phyloP scores from a whole-genome alignment of 2,329 filamentous ascomycete genomes.

The Calonectria crousiana region DNA sequence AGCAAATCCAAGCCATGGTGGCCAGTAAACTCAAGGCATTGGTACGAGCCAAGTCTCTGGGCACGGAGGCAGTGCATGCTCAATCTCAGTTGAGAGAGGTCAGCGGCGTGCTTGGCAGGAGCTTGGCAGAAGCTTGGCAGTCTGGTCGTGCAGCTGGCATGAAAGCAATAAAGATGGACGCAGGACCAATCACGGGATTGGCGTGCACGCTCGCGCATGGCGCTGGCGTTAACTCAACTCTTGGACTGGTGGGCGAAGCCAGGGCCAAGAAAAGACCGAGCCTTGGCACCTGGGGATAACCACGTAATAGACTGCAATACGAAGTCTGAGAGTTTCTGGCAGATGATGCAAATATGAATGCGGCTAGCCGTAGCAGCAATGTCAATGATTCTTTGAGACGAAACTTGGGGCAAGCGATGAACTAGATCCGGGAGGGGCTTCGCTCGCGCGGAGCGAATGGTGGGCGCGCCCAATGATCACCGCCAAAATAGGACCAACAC shows the following conservation, averaged over 20 bases:
- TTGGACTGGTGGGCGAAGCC: background rate
- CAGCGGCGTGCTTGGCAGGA: constrained; percentile 11
- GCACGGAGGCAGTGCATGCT: constrained; percentile 44
- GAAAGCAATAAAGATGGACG: background rate
- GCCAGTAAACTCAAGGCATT: constrained; percentile 22
- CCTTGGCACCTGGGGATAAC: background rate
- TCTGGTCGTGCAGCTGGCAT: background rate
- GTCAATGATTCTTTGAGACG: background rate
- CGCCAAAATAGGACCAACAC: background rate
- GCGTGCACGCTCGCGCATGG: background rate
- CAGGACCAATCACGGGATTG: background rate
- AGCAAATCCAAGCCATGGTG: background rate
- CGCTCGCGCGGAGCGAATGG: background rate
- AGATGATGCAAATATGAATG: background rate
- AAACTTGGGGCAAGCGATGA: background rate
- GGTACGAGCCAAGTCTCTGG: constrained; percentile 44
- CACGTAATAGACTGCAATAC: background rate
- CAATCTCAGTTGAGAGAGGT: constrained; percentile 19
- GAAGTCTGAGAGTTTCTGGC: constrained; percentile 1
- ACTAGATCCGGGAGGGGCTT: background rate
- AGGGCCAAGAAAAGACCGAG: background rate
- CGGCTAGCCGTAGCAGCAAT: background rate
- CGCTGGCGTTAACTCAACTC: background rate
- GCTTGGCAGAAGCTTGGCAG: constrained; percentile 8
- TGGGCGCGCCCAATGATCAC: background rate